phyloP scores from a whole-genome alignment of 805 yeast species.

The Saturnispora hagleri region DNA sequence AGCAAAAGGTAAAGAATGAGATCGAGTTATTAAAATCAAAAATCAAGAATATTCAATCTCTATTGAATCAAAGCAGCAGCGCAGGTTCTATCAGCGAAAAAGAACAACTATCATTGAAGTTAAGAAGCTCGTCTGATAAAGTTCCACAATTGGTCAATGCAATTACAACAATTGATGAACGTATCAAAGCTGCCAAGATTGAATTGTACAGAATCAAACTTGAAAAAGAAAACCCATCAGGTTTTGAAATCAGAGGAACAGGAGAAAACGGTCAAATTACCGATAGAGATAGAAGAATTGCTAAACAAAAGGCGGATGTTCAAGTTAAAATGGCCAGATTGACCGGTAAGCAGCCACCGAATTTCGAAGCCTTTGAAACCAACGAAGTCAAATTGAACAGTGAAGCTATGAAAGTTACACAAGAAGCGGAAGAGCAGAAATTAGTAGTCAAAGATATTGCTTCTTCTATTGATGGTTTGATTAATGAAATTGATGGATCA shows the following conservation, averaged over 20 bases:
- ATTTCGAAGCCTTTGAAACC: conserved; percentile 39
- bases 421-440: conserved; percentile 47
- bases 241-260: conserved; percentile 60
- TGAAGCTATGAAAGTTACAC: conserved; percentile 41
- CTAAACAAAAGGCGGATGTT: conserved; percentile 67
- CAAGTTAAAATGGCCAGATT: conserved; percentile 87
- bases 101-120: conserved; percentile 43
- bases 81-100: conserved; percentile 37
- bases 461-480: conserved; percentile 54
- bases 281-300: conserved; percentile 72
- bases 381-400: conserved; percentile 46
- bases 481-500: conserved; percentile 29
- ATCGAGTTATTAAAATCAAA: conserved; percentile 58
- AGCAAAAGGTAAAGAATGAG: conserved; percentile 37
- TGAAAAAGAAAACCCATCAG: conserved; percentile 56
- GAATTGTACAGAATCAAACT: conserved; percentile 50
- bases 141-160: conserved; percentile 63
- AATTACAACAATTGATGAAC: conserved; percentile 55
- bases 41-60: conserved; percentile 40
- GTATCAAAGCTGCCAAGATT: conserved; percentile 57
- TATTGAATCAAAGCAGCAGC: conserved; percentile 22
- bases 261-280: conserved; percentile 86
- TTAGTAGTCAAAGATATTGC: conserved; percentile 63
- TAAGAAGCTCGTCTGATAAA: conserved; percentile 55
- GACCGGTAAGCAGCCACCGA: conserved; percentile 60